Conservation (phyloP, 1,139 yeast genomes). For the Groenewaldozyma auringiensis region DNA sequence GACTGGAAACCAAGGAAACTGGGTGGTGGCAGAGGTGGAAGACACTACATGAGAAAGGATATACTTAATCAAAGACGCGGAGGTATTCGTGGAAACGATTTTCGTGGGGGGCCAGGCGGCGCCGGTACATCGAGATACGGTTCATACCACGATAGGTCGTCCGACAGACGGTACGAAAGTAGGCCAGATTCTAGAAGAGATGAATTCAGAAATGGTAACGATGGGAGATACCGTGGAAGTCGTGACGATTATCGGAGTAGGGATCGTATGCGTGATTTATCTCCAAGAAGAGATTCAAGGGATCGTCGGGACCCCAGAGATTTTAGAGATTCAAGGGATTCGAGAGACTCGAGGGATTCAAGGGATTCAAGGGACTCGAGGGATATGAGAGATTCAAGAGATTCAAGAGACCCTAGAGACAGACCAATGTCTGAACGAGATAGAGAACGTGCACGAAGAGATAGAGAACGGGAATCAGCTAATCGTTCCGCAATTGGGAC, state of each 20-base stretch:
- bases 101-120: background rate
- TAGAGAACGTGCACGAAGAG: slow-evolving; percentile 7
- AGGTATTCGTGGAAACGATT: background rate
- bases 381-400: slow-evolving; percentile 5
- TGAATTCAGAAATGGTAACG: background rate
- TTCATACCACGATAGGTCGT: background rate
- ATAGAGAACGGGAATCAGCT: slow-evolving; percentile 8
- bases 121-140: no score
- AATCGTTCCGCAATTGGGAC: background rate
- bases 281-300: background rate
- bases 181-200: slow-evolving; percentile 6
- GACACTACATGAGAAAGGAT: slow-evolving; percentile 36
- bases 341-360: slow-evolving; percentile 9
- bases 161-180: slow-evolving; percentile 5
- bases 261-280: background rate
- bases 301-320: slow-evolving; percentile 9
- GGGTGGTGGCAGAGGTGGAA: slow-evolving; percentile 70
- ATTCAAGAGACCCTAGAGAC: slow-evolving; percentile 9
- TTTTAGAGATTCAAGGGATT: slow-evolving; percentile 1
- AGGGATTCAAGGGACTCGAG: slow-evolving; percentile 15
- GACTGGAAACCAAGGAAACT: slow-evolving; percentile 75
- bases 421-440: slow-evolving; percentile 2
- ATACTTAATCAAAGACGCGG: slow-evolving; percentile 1
- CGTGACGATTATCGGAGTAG: no score
- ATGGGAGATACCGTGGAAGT: background rate